A percentile compares a stretch with the other conserved stretches of the same genome.
Conservation (phyloP, 2,329 filamentous ascomycete genomes). For the Monosporascus sp. region DNA sequence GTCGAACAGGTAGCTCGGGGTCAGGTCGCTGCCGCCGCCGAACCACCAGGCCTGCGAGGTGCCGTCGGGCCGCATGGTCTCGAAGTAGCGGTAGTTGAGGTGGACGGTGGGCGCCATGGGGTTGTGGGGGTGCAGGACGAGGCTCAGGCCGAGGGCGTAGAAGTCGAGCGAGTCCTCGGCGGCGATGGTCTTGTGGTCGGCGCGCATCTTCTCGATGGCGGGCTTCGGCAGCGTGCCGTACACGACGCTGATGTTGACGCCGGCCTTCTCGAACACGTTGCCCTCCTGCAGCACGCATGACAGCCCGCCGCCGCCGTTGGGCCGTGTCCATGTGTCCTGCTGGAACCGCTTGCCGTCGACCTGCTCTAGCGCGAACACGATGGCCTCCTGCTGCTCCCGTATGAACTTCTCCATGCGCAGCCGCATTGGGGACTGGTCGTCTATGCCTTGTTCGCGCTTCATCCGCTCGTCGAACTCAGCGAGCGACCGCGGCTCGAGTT, state of each 20-base stretch:
- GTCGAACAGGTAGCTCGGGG: conserved; percentile 89
- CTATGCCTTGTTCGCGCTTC: conserved; percentile 74
- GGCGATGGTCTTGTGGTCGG: conserved; percentile 85
- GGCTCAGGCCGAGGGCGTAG: conserved; percentile 88
- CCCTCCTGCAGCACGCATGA: conserved; percentile 94
- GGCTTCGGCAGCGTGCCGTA: conserved; percentile 85
- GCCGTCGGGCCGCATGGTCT: conserved; percentile 82
- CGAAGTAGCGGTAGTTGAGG: conserved; percentile 97
- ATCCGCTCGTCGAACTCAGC: conserved; percentile 78
- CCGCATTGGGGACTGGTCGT: conserved; percentile 83
- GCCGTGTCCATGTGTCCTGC: conserved; percentile 79
- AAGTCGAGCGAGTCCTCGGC: conserved; percentile 74
- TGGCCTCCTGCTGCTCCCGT: conserved; percentile 84
- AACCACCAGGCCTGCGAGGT: conserved; percentile 94
- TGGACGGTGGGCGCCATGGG: conserved; percentile 97
- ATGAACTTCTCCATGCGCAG: conserved; percentile 97
- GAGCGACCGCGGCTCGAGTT: conserved; percentile 63
- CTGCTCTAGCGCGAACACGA: conserved; percentile 75
- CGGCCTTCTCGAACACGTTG: conserved; percentile 96
- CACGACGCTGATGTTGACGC: conserved; percentile 90
- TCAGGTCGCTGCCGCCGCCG: conserved; percentile 89
- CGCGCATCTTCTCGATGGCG: conserved; percentile 88
- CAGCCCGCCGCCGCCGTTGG: conserved; percentile 86
- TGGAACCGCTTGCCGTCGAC: conserved; percentile 80
- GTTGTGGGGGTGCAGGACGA: conserved; percentile 90